Conservation (phyloP, 176 grass and related monocot genomes). For the Raddia guianensis region DNA sequence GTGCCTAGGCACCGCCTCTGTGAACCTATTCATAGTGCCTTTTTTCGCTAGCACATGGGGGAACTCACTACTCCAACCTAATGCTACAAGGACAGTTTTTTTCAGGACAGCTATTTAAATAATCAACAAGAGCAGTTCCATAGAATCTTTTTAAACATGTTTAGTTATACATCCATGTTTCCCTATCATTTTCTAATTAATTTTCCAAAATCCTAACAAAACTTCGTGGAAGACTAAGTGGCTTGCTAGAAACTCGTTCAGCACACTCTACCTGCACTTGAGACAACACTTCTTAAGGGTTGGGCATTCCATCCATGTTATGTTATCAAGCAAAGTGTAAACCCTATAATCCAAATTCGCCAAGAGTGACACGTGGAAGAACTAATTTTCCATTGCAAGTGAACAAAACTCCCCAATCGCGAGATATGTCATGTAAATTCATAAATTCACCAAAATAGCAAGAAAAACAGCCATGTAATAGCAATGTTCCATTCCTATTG, state of each 20-base stretch:
- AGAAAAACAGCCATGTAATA: background rate
- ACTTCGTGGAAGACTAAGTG: background rate
- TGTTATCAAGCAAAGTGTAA: background rate
- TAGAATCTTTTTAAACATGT: background rate
- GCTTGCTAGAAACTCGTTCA: background rate
- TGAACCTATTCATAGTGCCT: background rate
- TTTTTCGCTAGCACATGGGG: background rate
- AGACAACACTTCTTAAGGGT: background rate
- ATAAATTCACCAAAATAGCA: background rate
- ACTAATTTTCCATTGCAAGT: background rate
- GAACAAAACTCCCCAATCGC: background rate
- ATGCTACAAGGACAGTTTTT: background rate
- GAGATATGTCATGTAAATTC: background rate
- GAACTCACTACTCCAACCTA: background rate
- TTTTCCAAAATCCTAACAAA: background rate
- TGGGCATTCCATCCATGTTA: background rate
- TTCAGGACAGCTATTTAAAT: background rate
- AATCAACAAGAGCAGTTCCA: background rate
- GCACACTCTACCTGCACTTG: background rate
- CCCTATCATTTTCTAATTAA: background rate
- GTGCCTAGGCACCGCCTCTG: no score
- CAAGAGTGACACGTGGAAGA: background rate
- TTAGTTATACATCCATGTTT: background rate
- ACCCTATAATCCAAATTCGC: background rate
- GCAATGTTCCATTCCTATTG: background rate